A percentile compares a stretch with the other conserved stretches of the same genome.
These are phyloP conservation scores for Diaporthe sp. DNA, from an alignment of 2,329 filamentous ascomycete species.

Conservation along the genomic window DNA sequence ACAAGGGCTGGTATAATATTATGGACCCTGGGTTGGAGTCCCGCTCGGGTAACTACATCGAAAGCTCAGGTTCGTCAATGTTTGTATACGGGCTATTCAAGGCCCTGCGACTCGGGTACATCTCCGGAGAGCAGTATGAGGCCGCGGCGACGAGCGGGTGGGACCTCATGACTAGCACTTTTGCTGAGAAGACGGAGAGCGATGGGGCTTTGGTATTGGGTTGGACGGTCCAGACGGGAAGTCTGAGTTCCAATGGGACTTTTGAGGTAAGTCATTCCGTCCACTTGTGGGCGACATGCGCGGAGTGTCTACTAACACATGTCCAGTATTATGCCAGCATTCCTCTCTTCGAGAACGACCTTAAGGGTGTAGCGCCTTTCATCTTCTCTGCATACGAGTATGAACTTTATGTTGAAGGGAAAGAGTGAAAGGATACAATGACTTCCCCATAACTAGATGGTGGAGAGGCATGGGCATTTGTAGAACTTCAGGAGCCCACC, in stretches of 20 bases:
- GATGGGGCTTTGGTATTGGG: neutral
- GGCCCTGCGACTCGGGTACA: slow-evolving; percentile 51
- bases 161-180: slow-evolving; percentile 16
- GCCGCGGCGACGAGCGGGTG: slow-evolving; percentile 6
- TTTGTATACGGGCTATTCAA: slow-evolving; percentile 55
- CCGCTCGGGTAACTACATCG: slow-evolving; percentile 52
- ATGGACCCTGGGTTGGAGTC: slow-evolving; percentile 45
- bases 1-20: slow-evolving; percentile 55
- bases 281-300: accelerated
- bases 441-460: accelerated
- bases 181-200: slow-evolving; percentile 6
- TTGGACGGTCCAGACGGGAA: slow-evolving; percentile 6
- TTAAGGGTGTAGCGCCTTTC: slow-evolving; percentile 4
- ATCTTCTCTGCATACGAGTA: slow-evolving; percentile 13
- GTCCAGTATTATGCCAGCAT: slow-evolving; percentile 13
- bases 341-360: slow-evolving; percentile 18
- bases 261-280: neutral
- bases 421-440: neutral
- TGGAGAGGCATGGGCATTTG: neutral
- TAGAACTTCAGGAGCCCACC: neutral
- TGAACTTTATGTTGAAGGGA: slow-evolving; percentile 3
- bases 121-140: slow-evolving; percentile 14
- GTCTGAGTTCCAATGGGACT: slow-evolving; percentile 6
- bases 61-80: slow-evolving; percentile 53
- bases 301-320: neutral